A percentile compares a stretch with the other conserved stretches of the same genome.
Conservation (phyloP, 1,139 yeast genomes). For the Diutina pseudorugosa region DNA sequence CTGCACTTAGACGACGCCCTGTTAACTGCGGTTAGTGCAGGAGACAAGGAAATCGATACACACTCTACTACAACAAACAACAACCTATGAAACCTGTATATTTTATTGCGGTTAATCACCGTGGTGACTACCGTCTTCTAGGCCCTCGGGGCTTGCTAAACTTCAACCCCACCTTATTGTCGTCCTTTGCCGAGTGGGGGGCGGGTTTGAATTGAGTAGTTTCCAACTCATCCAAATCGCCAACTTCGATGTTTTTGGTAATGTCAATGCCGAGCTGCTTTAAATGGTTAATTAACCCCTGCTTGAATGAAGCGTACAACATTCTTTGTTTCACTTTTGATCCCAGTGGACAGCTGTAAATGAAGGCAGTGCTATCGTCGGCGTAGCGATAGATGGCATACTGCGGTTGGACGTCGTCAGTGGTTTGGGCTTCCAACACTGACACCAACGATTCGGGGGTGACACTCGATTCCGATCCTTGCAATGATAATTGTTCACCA, state of each 20-base stretch:
- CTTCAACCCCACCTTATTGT: slow-evolving; percentile 15
- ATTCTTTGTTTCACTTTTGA: slow-evolving; percentile 85
- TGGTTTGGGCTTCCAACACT: slow-evolving; percentile 10
- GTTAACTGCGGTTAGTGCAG: not conserved
- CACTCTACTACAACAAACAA: no score
- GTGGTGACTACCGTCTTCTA: slow-evolving; percentile 23
- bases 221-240: slow-evolving; percentile 58
- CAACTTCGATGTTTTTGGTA: slow-evolving; percentile 46
- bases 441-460: slow-evolving; percentile 13
- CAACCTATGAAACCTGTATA: not conserved
- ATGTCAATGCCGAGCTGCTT: slow-evolving; percentile 14
- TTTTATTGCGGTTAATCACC: not conserved
- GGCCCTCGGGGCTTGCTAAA: slow-evolving; percentile 50
- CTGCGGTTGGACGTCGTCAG: slow-evolving; percentile 7
- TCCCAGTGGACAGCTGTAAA: slow-evolving; percentile 84
- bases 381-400: slow-evolving; percentile 44
- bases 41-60: not conserved
- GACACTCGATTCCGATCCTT: slow-evolving; percentile 9
- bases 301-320: slow-evolving; percentile 81
- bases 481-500: slow-evolving; percentile 15
- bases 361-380: slow-evolving; percentile 33
- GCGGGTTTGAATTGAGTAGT: slow-evolving; percentile 17
- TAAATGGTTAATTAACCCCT: slow-evolving; percentile 48
- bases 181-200: slow-evolving; percentile 5
- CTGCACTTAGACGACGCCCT: not conserved